A percentile compares a stretch with the other conserved stretches of the same genome.
Conservation (phyloP, 2,329 filamentous ascomycete genomes). For the Trichoderma gracile region DNA sequence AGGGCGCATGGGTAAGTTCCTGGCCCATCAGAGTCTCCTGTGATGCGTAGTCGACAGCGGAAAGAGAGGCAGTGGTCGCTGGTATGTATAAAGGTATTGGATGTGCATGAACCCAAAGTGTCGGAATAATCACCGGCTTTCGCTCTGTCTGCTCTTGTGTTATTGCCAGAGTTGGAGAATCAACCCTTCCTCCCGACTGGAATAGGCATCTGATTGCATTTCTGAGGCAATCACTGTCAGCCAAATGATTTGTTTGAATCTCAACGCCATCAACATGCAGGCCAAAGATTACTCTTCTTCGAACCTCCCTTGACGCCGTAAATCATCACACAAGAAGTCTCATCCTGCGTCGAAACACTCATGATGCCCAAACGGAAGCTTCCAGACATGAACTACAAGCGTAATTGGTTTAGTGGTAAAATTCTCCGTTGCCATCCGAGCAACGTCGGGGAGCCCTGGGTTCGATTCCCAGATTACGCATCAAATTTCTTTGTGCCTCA, state of each 20-base stretch:
- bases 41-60: not conserved
- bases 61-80: not conserved
- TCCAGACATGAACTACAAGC: slow-evolving; percentile 15
- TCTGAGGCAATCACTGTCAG: too few species aligned
- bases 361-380: not conserved
- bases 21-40: not conserved
- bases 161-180: too few species aligned
- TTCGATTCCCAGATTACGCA: slow-evolving; percentile 32
- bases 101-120: too few species aligned
- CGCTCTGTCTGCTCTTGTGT: too few species aligned
- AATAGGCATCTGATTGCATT: too few species aligned
- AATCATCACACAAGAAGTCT: not conserved
- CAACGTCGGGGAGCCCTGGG: slow-evolving; percentile 31
- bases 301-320: too few species aligned
- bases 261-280: too few species aligned
- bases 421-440: slow-evolving; percentile 31
- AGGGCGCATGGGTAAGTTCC: not conserved
- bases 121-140: too few species aligned
- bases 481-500: not conserved
- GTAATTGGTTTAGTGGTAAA: slow-evolving; percentile 32
- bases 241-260: too few species aligned
- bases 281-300: too few species aligned
- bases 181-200: too few species aligned
- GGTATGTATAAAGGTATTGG: too few species aligned
- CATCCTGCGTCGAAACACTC: not conserved